phyloP scores from a whole-genome alignment of 2,329 filamentous ascomycete species.

The Diaporthe ilicicola region DNA sequence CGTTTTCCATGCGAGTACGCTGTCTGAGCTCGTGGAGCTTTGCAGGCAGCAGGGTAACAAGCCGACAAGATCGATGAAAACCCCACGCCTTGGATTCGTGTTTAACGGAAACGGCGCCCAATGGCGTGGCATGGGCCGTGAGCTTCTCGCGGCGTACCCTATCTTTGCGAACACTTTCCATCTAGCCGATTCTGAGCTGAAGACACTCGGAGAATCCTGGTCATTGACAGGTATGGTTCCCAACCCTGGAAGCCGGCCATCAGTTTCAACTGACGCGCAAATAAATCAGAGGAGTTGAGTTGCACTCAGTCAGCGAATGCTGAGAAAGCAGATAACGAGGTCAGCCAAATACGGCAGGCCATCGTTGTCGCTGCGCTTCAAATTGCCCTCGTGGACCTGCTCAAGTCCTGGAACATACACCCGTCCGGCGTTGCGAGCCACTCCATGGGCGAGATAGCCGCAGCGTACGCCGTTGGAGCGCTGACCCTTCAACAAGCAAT shows the following conservation, averaged over 20 bases:
- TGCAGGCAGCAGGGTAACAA: too few relatives aligned
- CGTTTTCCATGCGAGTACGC: too few relatives aligned
- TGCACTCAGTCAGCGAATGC: constrained; percentile 44
- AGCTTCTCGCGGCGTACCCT: constrained; percentile 35
- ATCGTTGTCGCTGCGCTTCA: constrained; percentile 58
- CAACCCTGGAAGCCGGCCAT: too few relatives aligned
- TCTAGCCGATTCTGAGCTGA: constrained; percentile 34
- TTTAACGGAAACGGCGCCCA: constrained; percentile 48
- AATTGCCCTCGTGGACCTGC: constrained; percentile 50
- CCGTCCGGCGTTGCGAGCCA: constrained; percentile 48
- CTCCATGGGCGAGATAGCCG: constrained; percentile 51
- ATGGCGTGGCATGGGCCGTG: constrained; percentile 41
- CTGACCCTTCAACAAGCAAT: background rate
- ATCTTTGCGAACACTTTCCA: constrained; percentile 33
- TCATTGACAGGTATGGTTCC: constrained; percentile 35
- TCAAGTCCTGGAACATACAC: constrained; percentile 41
- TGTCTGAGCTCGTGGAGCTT: too few relatives aligned
- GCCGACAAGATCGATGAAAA: too few relatives aligned
- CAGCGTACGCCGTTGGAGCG: constrained; percentile 46
- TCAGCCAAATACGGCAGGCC: too few relatives aligned
- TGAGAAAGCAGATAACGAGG: too few relatives aligned
- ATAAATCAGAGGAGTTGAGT: too few relatives aligned
- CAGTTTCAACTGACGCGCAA: too few relatives aligned
- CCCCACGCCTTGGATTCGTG: constrained; percentile 38
- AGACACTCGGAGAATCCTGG: constrained; percentile 38